Base-by-base conservation (phyloP, 441 rosid genomes). In the Biscutella auriculata region DNA sequence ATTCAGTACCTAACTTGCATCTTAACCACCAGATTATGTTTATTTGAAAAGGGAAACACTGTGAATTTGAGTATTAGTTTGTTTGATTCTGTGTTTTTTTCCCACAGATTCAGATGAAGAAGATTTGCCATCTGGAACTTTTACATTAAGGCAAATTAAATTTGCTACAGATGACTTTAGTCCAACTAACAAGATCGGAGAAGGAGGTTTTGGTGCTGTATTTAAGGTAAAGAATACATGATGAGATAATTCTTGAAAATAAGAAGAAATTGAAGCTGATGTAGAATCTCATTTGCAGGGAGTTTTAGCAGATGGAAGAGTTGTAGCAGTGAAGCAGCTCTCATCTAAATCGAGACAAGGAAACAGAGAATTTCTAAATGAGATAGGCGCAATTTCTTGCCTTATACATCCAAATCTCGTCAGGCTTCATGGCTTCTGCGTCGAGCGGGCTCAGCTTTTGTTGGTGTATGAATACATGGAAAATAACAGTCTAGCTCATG, bases 191-290 rank as follows among this genome's bases (percentile, higher is more conserved):
- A 88, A 88, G 78, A 70, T 88, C 32, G 97, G 97, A 16, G 85
- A 86, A 76, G 97, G 93, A 48, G 95, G 93, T 60, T 88, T 88
- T 36, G 95, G 95, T 46, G 57, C 95, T 39, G 97, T 88, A 0
- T 84, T 79, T 71, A 86, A 84, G 84, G 97, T 87, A 61, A 44
- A 60, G 51, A 30, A 27, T 23, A 51, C 1, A 0, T 4, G 54
- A 41, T 10, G 43, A 42, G 35, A 43, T 51, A 52, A 46, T 36
- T 63, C 29, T 42, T 37, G 29, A 19, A 35, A 34, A 42, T 30
- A 33, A 43, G 15, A 35, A 62, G 54, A 42, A 68, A 6, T 7
- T 11, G 32, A 62, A 61, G 34, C 27, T 57, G 17, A 63, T 12
- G 44, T n/a, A 41, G n/a, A 40, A 9, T 14, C 37, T 69, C 60